A percentile compares a stretch with the other conserved stretches of the same genome.
Conservation (phyloP, 805 yeast species). For the Kodamaea kaohsiungensis region DNA sequence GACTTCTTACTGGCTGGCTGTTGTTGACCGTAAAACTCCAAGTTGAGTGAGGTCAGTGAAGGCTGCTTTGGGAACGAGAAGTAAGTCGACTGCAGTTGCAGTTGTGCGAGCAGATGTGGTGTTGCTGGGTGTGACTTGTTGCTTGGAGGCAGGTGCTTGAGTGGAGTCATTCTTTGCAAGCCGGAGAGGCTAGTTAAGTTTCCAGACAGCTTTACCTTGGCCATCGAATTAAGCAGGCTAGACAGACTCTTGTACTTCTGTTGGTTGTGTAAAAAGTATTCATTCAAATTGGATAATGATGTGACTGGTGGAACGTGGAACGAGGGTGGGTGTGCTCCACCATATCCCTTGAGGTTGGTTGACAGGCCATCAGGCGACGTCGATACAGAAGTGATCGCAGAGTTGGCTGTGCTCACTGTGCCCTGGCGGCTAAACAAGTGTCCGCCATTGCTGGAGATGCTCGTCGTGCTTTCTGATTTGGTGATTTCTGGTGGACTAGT, state of each 20-base stretch:
- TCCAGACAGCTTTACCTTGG: conserved; percentile 24
- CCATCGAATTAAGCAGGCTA: conserved; percentile 20
- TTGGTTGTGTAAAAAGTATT: conserved; percentile 30
- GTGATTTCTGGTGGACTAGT: conserved; percentile 8
- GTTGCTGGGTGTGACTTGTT: conserved; percentile 11
- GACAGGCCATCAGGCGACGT: conserved; percentile 34
- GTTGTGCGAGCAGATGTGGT: conserved; percentile 17
- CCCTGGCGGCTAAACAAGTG: conserved; percentile 28
- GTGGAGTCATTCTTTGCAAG: conserved; percentile 46
- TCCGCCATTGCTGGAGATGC: conserved; percentile 21
- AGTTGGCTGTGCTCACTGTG: conserved; percentile 24
- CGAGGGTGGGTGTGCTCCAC: conserved; percentile 8
- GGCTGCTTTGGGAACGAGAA: conserved; percentile 24
- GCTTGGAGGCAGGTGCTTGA: conserved; percentile 22
- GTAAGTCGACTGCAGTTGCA: conserved; percentile 16
- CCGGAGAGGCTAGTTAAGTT: conserved; percentile 24
- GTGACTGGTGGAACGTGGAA: conserved; percentile 10
- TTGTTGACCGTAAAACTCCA: conserved; percentile 30
- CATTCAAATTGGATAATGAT: conserved; percentile 34
- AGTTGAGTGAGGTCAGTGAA: conserved; percentile 35
- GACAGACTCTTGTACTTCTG: conserved; percentile 17
- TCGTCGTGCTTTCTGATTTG: conserved; percentile 30
- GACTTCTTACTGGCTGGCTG: conserved; percentile 37
- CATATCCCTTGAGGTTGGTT: conserved; percentile 9
- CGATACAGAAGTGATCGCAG: conserved; percentile 29